Base-by-base conservation (phyloP, 1,284 basidiomycete species). In the Chalciporus sp. region DNA sequence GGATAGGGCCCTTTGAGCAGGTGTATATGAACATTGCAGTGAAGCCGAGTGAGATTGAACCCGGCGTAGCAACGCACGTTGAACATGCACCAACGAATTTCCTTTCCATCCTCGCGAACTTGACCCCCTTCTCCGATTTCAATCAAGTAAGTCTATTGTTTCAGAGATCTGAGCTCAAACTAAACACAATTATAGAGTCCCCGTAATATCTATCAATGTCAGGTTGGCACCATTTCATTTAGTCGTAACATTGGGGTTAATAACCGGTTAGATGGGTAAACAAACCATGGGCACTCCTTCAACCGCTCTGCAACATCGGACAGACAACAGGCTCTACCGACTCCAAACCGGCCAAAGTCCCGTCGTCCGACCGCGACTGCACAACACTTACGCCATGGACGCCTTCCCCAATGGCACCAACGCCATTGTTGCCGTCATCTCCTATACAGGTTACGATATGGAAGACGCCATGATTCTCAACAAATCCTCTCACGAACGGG, bases 381-480 rank as follows among this genome's bases (percentile, higher is more conserved):
- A 99, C 76, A 92, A 94, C 70, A 86, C 88, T n/a, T 99, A 99
- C 72, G 95, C 92, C 42, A 98, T 99, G 88, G 97, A 99, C 73
- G 88, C 92, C 48, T 99, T 95, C 81, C 97, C 97, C 1, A 99
- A 97, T 68, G 97, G 96, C 16, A 98, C 92, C 42, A 99, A 99
- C 72, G 97, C 97, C 16, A 83, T 99, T 54, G 97, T 99, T 49
- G 97, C 97, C 20, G 97, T 99, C 69, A 98, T 99, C 63, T 99
- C 97, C 0, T 99, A 99, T 73, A 99, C 97, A 0, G 97, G 97
- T 7, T 99, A 99, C 74, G 97, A 99, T 72, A 99, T 99, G 97
- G 97, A 99, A 76, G 97, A 99, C 66, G 97, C 97, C 58, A 99
- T 99, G 97, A 99, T 99, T 63, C 76, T 99, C 50, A 99, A 99